Percentiles rank a stretch among this genome's conserved stretches.
Conservation (phyloP, 306 rosid species). For the Prunus mira region DNA sequence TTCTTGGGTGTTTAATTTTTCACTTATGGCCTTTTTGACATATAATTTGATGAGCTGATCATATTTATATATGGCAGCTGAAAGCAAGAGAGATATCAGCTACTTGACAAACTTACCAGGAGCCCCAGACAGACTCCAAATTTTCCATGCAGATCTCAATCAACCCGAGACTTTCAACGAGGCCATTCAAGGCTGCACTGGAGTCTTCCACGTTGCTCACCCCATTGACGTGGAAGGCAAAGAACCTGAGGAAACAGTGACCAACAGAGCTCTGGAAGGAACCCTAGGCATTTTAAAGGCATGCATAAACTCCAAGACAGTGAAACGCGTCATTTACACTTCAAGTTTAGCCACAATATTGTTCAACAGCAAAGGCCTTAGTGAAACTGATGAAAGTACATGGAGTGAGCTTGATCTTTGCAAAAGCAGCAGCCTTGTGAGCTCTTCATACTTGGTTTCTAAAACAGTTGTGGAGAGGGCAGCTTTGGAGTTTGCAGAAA, state of each 20-base stretch:
- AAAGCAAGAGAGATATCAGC: slow-evolving; percentile 35
- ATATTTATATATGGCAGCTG: background rate
- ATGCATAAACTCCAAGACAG: slow-evolving; percentile 35
- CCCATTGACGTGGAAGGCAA: slow-evolving; percentile 34
- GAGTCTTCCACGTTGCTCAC: slow-evolving; percentile 51
- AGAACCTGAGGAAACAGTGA: slow-evolving; percentile 46
- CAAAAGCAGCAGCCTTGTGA: slow-evolving; percentile 10
- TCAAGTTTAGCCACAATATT: slow-evolving; percentile 40
- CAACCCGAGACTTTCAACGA: slow-evolving; percentile 27
- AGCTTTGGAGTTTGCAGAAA: slow-evolving; percentile 48
- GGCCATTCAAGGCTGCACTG: slow-evolving; percentile 42
- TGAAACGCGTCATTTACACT: slow-evolving; percentile 60
- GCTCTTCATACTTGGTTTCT: slow-evolving; percentile 42
- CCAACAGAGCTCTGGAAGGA: slow-evolving; percentile 44
- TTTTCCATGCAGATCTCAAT: slow-evolving; percentile 40
- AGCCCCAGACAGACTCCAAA: slow-evolving; percentile 34
- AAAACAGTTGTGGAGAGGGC: slow-evolving; percentile 58
- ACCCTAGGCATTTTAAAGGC: slow-evolving; percentile 52
- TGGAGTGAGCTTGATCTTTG: slow-evolving; percentile 47
- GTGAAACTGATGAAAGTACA: slow-evolving; percentile 37
- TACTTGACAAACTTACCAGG: slow-evolving; percentile 39
- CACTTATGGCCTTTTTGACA: too few relatives aligned
- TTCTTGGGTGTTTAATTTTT: too few relatives aligned
- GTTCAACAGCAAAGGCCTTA: slow-evolving; percentile 7
- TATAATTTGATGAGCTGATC: too few relatives aligned